Evolutionary conservation across 768 basidiomycete species (phyloP), one percentile per base, ranked within the genome.

Genomic region (Boletales sp.): DNA sequence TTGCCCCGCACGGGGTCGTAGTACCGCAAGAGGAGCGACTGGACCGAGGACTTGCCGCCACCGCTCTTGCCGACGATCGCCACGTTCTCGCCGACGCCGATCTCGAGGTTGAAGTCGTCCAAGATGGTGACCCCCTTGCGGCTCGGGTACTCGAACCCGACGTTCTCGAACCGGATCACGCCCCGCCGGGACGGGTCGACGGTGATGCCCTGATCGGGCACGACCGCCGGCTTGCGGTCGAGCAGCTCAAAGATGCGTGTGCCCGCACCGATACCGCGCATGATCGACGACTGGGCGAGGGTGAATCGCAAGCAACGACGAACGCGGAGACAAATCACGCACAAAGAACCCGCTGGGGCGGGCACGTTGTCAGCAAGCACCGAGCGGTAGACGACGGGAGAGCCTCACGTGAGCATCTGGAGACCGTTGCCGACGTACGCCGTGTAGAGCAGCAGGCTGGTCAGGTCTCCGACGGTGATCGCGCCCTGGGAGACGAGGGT

Each of bases 181-280:
- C 92, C 92, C 15, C 84, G 81, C 10, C 82, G 73, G 19, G 75
- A 62, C 11, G 78, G 66, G 31, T 78, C 62, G 31, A 95, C 68
- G 1, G 74, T 68, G 14, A 79, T 65, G 3, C 94, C 94, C 14
- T 70, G 68, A 32, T 75, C 74, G 5, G 86, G 79, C 4, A 80
- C 79, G 56, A 96, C 89, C 31, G 78, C 79, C 14, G 94, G 89
- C 30, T 73, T 69, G 40, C 92, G 82, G 59, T 92, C 92, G 10
- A 97, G 74, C 14, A 98, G 81, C 55, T 94, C 92, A 66, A 98
- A 98, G n/a, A 97, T 86, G 18, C 95, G 87, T 0, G 82, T 80
- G 15, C 92, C 91, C 2, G 95, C 94, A 49, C 95, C 95, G 44
- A 97, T 84, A 47, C 91, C 95, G 46, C 92, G 91, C 95, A 98